Base-by-base conservation (phyloP, 2,329 filamentous ascomycete species). In the Ophiostoma tasmaniense region DNA sequence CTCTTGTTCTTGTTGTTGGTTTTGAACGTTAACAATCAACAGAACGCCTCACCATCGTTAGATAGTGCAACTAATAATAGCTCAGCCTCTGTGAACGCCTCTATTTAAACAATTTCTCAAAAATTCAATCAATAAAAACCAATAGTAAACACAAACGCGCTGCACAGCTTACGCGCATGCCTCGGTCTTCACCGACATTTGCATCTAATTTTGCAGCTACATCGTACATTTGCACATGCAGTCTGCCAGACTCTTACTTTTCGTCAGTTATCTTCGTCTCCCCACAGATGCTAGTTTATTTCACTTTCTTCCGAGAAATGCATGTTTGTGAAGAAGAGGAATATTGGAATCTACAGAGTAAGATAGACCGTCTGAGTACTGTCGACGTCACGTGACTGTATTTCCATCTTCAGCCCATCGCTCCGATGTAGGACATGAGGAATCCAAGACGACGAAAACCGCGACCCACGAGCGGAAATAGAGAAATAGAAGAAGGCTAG, bases 141-240 rank as follows among this genome's bases (percentile, higher is more conserved):
- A 11, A 52, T 52, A 52, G 11, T 55, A 55, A 22, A 55, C 50
- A 45, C 50, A 25, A 37, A 13, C 50, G 25, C n/a, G 50, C 50
- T 55, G 50, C 50, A 55, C 50, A 55, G 50, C 50, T 25, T 25
- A 55, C 50, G 50, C 50, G 50, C 50, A 55, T 55, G 8, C 25
- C 13, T 55, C 45, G 45, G 50, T 25, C 55, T 61, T 61, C 55
- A 61, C 55, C 55, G 55, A 61, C 55, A 61, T 61, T 61, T 61
- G 52, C 52, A 6, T 3, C 4, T 14, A 17, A 25, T 7, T 28
- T n/a, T 28, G 45, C 45, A 52, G 33, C 5, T 33, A n/a, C n/a
- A 33, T 33, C 33, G 33, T 33, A 33, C 50, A 28, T 25, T n/a
- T 30, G 50, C 50, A 55, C n/a, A 55, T 25, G 50, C 50, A 55